Evolutionary conservation across 495 filamentous ascomycete genomes (phyloP).

Genomic region (Pseudoneurospora amorphoporcata): DNA sequence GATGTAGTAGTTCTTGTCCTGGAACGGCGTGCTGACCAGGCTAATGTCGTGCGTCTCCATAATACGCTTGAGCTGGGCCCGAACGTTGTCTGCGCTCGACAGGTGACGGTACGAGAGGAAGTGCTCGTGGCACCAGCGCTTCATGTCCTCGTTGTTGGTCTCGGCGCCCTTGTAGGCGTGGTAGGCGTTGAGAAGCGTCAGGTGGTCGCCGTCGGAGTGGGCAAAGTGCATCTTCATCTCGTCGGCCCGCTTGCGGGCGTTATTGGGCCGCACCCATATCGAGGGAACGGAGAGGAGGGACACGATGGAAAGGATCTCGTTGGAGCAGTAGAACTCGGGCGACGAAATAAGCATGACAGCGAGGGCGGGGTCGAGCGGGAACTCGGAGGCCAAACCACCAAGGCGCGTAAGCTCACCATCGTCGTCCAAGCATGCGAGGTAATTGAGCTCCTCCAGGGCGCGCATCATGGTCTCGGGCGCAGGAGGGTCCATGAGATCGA

Average conservation of each 20-base stretch:
- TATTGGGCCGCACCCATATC: slow-evolving; percentile 81
- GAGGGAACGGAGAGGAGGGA: slow-evolving; percentile 90
- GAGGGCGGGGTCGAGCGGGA: slow-evolving; percentile 87
- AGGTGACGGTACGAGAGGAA: slow-evolving; percentile 87
- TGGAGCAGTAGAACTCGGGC: slow-evolving; percentile 97
- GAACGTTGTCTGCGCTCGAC: slow-evolving; percentile 87
- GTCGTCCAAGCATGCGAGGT: slow-evolving; percentile 91
- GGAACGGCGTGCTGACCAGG: slow-evolving; percentile 77
- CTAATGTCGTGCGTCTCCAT: slow-evolving; percentile 89
- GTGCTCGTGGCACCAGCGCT: slow-evolving; percentile 94
- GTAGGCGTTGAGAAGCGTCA: slow-evolving; percentile 95
- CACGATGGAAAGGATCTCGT: slow-evolving; percentile 93
- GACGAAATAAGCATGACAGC: slow-evolving; percentile 98
- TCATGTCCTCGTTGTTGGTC: slow-evolving; percentile 57
- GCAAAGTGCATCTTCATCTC: slow-evolving; percentile 95
- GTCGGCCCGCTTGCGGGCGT: slow-evolving; percentile 80
- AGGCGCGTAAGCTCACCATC: slow-evolving; percentile 83
- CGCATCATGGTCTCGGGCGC: slow-evolving; percentile 98
- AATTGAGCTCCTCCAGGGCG: slow-evolving; percentile 95
- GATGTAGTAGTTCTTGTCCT: slow-evolving; percentile 93
- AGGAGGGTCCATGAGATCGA: slow-evolving; percentile 97
- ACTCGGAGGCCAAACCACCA: slow-evolving; percentile 84
- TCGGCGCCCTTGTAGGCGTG: slow-evolving; percentile 83
- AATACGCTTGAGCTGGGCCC: slow-evolving; percentile 79
- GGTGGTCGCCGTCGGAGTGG: slow-evolving; percentile 86